These are phyloP conservation scores for Zhuliangozyma parablackwelliae DNA, from an alignment of 1,139 yeast species.

Conservation along the genomic window DNA sequence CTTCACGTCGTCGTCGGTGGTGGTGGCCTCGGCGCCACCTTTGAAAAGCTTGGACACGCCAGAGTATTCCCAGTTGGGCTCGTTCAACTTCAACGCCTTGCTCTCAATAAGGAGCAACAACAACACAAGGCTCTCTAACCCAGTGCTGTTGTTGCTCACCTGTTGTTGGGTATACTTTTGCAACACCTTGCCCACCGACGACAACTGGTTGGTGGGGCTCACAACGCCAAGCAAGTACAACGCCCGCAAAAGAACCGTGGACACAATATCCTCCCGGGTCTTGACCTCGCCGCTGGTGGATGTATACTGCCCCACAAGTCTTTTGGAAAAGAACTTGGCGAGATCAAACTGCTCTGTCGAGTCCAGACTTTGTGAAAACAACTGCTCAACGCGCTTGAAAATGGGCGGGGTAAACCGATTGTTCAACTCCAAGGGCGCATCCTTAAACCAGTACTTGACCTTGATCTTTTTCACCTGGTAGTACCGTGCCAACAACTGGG, in stretches of 20 bases:
- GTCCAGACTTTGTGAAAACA: conserved; percentile 26
- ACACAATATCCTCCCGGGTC: conserved; percentile 49
- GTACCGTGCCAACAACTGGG: conserved; percentile 76
- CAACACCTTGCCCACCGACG: conserved; percentile 56
- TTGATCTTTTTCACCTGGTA: conserved; percentile 72
- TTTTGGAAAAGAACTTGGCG: conserved; percentile 25
- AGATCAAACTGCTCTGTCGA: conserved; percentile 28
- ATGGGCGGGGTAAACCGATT: conserved; percentile 49
- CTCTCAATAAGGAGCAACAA: conserved; percentile 40
- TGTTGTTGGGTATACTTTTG: conserved; percentile 24
- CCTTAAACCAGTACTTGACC: conserved; percentile 59
- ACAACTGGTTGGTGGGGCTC: conserved; percentile 35
- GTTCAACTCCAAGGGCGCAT: conserved; percentile 41
- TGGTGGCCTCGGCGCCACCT: conserved; percentile 6
- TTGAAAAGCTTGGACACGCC: conserved; percentile 35
- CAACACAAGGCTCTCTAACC: conserved; percentile 37
- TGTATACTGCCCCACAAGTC: conserved; percentile 14
- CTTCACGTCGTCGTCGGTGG: conserved; percentile 24
- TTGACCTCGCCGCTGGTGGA: conserved; percentile 22
- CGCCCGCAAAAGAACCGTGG: conserved; percentile 58
- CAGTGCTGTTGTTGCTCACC: conserved; percentile 5
- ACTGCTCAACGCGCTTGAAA: conserved; percentile 24
- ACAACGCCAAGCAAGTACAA: conserved; percentile 56
- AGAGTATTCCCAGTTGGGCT: conserved; percentile 26
- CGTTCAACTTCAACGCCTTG: conserved; percentile 26